phyloP scores from a whole-genome alignment of 495 filamentous ascomycete species.

The Tuber microsphaerosporum region DNA sequence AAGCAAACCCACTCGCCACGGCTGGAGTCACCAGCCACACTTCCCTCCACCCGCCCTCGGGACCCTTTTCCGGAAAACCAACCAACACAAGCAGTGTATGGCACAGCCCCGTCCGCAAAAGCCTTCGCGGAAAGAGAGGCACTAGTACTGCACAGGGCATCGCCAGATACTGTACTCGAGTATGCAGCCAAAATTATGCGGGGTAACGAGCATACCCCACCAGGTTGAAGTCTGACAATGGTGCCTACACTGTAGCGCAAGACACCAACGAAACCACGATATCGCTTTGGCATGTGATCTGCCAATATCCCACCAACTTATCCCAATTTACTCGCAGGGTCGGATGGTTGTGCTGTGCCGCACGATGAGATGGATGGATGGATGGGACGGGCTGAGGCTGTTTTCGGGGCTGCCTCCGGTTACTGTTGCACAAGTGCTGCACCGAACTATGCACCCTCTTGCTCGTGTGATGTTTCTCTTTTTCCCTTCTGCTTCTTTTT shows the following conservation, averaged over 20 bases:
- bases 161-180: no score
- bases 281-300: no score
- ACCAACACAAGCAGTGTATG: background rate
- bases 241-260: no score
- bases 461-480: background rate
- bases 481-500: background rate
- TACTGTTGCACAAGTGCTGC: background rate
- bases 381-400: background rate
- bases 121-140: no score
- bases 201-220: no score
- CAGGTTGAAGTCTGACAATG: no score
- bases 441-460: background rate
- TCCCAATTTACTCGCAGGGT: background rate
- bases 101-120: background rate
- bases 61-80: no score
- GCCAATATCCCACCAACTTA: no score
- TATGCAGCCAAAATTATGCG: no score
- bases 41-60: background rate
- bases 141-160: no score
- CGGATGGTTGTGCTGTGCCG: background rate
- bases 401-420: background rate
- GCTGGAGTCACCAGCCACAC: background rate
- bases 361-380: background rate
- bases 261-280: no score
- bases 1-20: background rate